Evolutionary conservation across 148 eudicot genomes (phyloP).

Genomic region (Selenicereus undatus): DNA sequence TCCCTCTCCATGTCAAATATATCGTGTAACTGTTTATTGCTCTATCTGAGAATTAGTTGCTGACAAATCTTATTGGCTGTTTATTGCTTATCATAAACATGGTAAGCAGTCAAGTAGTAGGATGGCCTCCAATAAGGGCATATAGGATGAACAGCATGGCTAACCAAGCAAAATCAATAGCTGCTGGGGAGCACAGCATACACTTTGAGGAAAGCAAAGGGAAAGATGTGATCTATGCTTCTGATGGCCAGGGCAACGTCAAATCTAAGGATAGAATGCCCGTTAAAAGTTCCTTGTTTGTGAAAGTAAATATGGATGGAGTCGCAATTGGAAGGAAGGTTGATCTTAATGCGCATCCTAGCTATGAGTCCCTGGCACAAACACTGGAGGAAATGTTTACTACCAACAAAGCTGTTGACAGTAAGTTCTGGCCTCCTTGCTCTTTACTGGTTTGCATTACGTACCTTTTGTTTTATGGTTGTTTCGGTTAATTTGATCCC

Average conservation of each 20-base stretch:
- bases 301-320: slow-evolving; percentile 94
- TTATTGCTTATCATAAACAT: slow-evolving; percentile 12
- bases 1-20: too few species aligned
- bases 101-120: slow-evolving; percentile 77
- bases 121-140: slow-evolving; percentile 94
- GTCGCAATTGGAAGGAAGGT: slow-evolving; percentile 83
- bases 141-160: slow-evolving; percentile 76
- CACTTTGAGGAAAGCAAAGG: slow-evolving; percentile 36
- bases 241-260: slow-evolving; percentile 29
- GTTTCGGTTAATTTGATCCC: too few species aligned
- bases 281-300: slow-evolving; percentile 49
- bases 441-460: neutral
- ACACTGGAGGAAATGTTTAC: slow-evolving; percentile 80
- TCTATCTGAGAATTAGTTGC: neutral
- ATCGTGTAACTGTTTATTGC: too few species aligned
- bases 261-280: slow-evolving; percentile 34
- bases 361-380: slow-evolving; percentile 63
- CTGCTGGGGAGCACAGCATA: slow-evolving; percentile 42
- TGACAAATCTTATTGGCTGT: neutral
- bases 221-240: slow-evolving; percentile 30
- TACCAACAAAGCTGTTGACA: slow-evolving; percentile 34
- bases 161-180: slow-evolving; percentile 55
- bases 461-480: neutral
- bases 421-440: slow-evolving; percentile 40
- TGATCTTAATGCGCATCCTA: slow-evolving; percentile 70